These are phyloP conservation scores for Collybia sordida DNA, from an alignment of 768 basidiomycete genomes.

Conservation along the genomic window DNA sequence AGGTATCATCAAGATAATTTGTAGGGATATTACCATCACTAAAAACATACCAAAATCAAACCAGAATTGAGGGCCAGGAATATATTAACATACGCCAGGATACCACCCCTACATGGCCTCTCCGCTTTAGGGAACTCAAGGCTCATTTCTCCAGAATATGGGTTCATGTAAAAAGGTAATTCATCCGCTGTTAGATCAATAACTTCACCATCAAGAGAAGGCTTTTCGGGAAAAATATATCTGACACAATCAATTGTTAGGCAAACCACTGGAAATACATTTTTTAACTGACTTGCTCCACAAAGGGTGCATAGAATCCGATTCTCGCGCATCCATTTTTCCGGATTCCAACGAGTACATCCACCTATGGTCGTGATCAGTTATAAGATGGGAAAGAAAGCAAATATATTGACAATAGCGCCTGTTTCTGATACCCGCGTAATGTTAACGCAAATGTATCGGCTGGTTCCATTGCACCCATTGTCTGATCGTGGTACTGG, in stretches of 20 bases:
- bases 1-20: not conserved
- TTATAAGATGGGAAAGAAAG: not conserved
- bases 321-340: constrained; percentile 64
- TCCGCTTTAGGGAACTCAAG: constrained; percentile 82
- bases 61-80: constrained; percentile 18
- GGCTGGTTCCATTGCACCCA: constrained; percentile 82
- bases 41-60: not conserved
- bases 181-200: constrained; percentile 86
- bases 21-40: constrained; percentile 14
- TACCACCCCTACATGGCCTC: constrained; percentile 78
- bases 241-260: constrained; percentile 34
- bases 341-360: constrained; percentile 88
- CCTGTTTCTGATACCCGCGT: constrained; percentile 93
- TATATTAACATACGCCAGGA: constrained; percentile 69
- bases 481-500: constrained; percentile 71
- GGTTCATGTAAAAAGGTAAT: constrained; percentile 82
- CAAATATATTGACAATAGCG: constrained; percentile 54
- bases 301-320: constrained; percentile 82
- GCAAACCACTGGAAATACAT: constrained; percentile 1
- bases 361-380: constrained; percentile 54
- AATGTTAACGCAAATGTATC: constrained; percentile 73
- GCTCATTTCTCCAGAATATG: constrained; percentile 88
- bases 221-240: constrained; percentile 71
- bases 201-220: constrained; percentile 43
- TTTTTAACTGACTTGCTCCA: constrained; percentile 79